Conservation (phyloP, 2,329 filamentous ascomycete species). For the Colletotrichum higginsianum region DNA sequence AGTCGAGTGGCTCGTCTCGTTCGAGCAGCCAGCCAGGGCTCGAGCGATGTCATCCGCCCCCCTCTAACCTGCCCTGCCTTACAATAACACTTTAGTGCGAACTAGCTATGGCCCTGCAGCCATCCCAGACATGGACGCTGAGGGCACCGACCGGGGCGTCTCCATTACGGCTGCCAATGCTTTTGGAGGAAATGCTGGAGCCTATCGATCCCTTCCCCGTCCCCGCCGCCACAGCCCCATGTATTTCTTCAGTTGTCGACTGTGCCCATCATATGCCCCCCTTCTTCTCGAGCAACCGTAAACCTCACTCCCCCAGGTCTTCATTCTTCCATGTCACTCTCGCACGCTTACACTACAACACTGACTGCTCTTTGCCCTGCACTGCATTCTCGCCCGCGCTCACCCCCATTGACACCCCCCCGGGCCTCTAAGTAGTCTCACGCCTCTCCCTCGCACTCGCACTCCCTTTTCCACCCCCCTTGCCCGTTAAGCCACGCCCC, state of each 20-base stretch:
- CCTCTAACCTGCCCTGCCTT: constrained; percentile 8
- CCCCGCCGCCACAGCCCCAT: constrained; percentile 49
- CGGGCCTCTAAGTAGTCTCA: not conserved
- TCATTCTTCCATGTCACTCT: constrained; percentile 26
- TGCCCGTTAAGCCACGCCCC: constrained; percentile 30
- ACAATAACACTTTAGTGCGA: constrained; percentile 3
- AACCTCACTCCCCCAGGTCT: constrained; percentile 25
- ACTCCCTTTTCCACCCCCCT: not conserved
- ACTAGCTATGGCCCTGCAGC: constrained; percentile 37
- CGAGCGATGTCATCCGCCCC: constrained; percentile 33
- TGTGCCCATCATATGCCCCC: constrained; percentile 28
- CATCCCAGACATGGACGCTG: constrained; percentile 39
- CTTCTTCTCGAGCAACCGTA: not conserved
- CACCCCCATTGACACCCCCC: constrained; percentile 16
- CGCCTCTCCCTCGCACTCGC: not conserved
- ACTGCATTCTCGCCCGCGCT: constrained; percentile 16
- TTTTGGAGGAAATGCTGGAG: constrained; percentile 43
- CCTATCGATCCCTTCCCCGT: constrained; percentile 51
- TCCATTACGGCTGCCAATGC: constrained; percentile 34
- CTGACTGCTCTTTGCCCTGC: constrained; percentile 5
- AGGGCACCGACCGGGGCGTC: constrained; percentile 35
- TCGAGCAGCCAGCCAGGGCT: constrained; percentile 25
- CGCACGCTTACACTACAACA: not conserved
- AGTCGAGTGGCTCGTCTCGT: constrained; percentile 25
- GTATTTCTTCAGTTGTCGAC: constrained; percentile 35